These are phyloP conservation scores for Oidium heveae DNA, from an alignment of 2,329 filamentous ascomycete species.

Conservation along the genomic window DNA sequence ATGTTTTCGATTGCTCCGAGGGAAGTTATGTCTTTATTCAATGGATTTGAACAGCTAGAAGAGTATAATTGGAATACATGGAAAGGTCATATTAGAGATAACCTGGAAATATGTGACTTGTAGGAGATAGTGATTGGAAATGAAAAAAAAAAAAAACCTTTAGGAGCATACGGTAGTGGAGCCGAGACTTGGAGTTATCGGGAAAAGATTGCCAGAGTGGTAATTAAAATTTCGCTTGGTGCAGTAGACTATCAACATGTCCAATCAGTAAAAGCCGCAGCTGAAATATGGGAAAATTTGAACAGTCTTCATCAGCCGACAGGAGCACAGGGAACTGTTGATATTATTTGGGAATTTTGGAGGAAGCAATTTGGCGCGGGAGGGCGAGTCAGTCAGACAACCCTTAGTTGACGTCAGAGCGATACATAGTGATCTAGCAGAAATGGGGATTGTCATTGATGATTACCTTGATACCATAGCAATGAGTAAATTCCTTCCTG, in stretches of 20 bases:
- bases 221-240: not conserved
- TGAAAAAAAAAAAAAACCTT: not conserved
- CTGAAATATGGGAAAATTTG: not conserved
- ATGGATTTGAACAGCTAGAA: not conserved
- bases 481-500: not conserved
- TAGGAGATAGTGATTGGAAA: not conserved
- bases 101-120: not conserved
- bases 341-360: not conserved
- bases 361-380: not conserved
- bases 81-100: not conserved
- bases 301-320: not conserved
- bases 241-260: not conserved
- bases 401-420: not conserved
- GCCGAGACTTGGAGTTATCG: not conserved
- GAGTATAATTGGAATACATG: not conserved
- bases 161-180: not conserved
- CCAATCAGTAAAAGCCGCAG: not conserved
- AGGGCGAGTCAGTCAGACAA: not conserved
- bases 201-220: not conserved
- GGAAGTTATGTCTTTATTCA: not conserved
- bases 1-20: not conserved
- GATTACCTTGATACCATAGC: not conserved
- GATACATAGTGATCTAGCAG: not conserved
- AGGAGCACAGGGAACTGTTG: not conserved
- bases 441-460: not conserved